Base-by-base conservation (phyloP, 352 stramenopile genomes). In the Pythium rhizo-oryzae region DNA sequence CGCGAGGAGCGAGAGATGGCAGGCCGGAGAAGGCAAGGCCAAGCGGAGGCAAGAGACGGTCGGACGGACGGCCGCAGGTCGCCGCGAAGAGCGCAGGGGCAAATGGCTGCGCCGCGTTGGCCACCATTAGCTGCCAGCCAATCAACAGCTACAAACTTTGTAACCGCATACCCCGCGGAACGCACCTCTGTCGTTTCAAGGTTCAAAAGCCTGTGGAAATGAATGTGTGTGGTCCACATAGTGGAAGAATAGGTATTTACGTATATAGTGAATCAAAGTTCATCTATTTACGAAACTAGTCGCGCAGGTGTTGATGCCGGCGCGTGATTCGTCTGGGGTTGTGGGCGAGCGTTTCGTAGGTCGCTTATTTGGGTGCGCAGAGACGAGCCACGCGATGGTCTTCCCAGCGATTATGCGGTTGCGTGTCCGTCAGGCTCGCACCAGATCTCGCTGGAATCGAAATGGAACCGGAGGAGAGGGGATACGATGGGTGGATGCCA, bases 101-200 rank as follows among this genome's bases (percentile, higher is more conserved):
- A 70, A 70, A 70, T 70, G 64, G 64, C 64, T 70, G 55, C 65
- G 59, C 39, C 39, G 47, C 65, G 16, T 54, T 57, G 49, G 37
- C 64, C 65, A 71, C 65, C 65, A 71, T 71, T 67, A 63, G 58
- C 65, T 71, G 49, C 23, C 51, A 66, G 58, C 65, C 65, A 71
- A 71, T 71, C 65, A 65, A 65, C 39, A 71, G 57, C 58, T 63
- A 52, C 23, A 30, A 41, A 62, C 65, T 66, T 41, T 61, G 13
- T n/a, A 57, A 35, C 13, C 18, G 0, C 2, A 71, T 71, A 71
- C n/a, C 65, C 65, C n/a, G 23, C 12, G 30, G 8, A 59, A 60
- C 0, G 8, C 4, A 59, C 8, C 5, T 23, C 16, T 65, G 64
- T 15, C 56, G 37, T 51, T 71, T 66, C 57, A 39, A n/a, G 58